phyloP scores from a whole-genome alignment of 1,284 basidiomycete species.

The Tetrapyrgos nigripes region DNA sequence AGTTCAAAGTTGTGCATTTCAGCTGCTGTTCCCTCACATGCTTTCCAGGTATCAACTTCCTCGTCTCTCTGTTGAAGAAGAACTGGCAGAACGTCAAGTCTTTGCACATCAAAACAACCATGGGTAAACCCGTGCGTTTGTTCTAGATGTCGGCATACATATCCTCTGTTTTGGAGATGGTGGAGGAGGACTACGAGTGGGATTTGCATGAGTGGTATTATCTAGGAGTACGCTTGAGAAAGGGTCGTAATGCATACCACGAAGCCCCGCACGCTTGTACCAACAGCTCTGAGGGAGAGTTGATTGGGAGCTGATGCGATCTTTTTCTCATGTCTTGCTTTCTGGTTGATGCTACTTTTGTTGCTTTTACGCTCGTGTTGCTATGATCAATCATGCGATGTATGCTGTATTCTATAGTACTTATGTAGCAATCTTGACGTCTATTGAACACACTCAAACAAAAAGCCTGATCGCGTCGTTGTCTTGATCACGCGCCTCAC shows the following conservation, averaged over 20 bases:
- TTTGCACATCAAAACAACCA: conserved; percentile 97
- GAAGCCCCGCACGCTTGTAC: conserved; percentile 93
- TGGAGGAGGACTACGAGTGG: conserved; percentile 16
- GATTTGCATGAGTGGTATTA: conserved; percentile 17
- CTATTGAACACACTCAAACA: no score
- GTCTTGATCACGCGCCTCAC: neutral
- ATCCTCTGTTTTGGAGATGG: conserved; percentile 3
- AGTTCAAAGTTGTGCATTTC: conserved; percentile 32
- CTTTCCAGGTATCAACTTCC: conserved; percentile 93
- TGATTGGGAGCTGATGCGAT: conserved; percentile 87
- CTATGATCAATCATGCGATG: conserved; percentile 10
- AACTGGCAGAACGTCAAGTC: conserved; percentile 99
- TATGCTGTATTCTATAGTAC: neutral
- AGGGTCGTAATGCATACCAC: conserved; percentile 78
- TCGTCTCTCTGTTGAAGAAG: conserved; percentile 99
- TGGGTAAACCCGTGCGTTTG: conserved; percentile 97
- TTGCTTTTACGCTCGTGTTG: conserved; percentile 8
- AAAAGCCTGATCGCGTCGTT: neutral
- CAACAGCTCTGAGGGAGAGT: conserved; percentile 77
- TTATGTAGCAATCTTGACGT: neutral
- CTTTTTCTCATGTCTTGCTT: conserved; percentile 1
- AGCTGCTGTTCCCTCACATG: neutral
- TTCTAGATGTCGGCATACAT: conserved; percentile 62
- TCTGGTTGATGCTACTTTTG: conserved; percentile 3
- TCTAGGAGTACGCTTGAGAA: conserved; percentile 26